Evolutionary conservation across 257 asterid genomes (phyloP).

Genomic region (Nicotiana attenuata): DNA sequence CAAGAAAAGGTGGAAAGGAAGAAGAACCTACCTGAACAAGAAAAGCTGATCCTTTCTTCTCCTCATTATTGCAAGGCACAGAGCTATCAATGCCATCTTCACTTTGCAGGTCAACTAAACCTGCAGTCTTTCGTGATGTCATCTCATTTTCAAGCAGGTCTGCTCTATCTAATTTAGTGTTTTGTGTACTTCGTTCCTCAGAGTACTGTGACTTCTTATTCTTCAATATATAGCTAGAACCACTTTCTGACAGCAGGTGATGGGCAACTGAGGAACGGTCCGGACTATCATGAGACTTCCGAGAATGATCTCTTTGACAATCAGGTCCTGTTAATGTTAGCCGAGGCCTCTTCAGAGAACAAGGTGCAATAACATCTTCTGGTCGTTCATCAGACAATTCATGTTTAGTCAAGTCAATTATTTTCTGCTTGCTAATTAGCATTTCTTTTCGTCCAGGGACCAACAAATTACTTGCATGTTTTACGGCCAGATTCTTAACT

Average conservation of each 20-base stretch:
- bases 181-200: conserved; percentile 31
- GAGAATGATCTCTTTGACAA: conserved; percentile 6
- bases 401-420: conserved; percentile 10
- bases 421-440: conserved; percentile 8
- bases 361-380: conserved; percentile 33
- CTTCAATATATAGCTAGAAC: conserved; percentile 24
- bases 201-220: conserved; percentile 21
- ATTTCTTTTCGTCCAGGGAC: conserved; percentile 21
- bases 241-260: neutral
- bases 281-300: conserved; percentile 18
- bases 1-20: too few species aligned
- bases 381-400: conserved; percentile 31
- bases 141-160: conserved; percentile 25
- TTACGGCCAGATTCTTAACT: conserved; percentile 26
- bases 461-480: conserved; percentile 31
- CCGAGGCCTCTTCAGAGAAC: conserved; percentile 51
- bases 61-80: conserved; percentile 38
- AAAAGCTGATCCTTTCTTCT: conserved; percentile 68
- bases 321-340: conserved; percentile 48
- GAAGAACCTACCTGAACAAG: conserved; percentile 55
- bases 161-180: conserved; percentile 13
- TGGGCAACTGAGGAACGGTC: conserved; percentile 9
- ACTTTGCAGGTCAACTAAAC: neutral
- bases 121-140: conserved; percentile 1
- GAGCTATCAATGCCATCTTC: conserved; percentile 14